Percentiles rank a stretch among this genome's conserved stretches.
phyloP scores from a whole-genome alignment of 148 eudicot species.

The Persicaria tinctoria region DNA sequence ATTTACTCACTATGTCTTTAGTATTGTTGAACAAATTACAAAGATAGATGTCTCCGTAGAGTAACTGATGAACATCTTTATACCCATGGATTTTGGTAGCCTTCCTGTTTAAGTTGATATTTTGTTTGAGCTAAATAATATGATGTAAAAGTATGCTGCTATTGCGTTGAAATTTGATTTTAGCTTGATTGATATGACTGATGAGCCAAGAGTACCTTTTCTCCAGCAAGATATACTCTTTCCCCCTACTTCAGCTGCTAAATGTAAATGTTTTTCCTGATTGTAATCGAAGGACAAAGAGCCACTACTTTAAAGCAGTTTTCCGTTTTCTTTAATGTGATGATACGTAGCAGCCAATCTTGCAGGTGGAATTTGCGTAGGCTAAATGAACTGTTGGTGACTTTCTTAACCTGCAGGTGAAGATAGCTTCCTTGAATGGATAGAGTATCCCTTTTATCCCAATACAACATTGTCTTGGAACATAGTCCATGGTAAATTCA shows the following conservation, averaged over 20 bases:
- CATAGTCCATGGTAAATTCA: slow-evolving; percentile 35
- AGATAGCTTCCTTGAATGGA: slow-evolving; percentile 38
- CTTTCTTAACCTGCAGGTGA: slow-evolving; percentile 25
- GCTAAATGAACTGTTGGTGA: neutral
- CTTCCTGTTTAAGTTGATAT: neutral
- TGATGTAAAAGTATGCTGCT: neutral
- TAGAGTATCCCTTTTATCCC: slow-evolving; percentile 42
- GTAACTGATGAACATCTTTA: neutral
- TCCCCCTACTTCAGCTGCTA: neutral
- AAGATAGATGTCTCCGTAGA: neutral
- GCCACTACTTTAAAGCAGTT: neutral
- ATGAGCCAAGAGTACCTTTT: neutral
- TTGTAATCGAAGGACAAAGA: neutral
- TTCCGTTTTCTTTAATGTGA: neutral
- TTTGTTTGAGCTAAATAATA: neutral
- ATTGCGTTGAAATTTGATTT: neutral
- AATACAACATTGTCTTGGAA: slow-evolving; percentile 50
- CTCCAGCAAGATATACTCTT: neutral
- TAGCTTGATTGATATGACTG: neutral
- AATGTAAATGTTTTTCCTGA: neutral
- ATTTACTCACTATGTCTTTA: neutral
- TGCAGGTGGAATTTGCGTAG: neutral
- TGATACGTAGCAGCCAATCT: neutral
- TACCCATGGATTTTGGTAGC: neutral
- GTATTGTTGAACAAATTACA: neutral